Percentiles rank a stretch among this genome's conserved stretches.
Conservation (phyloP, 129 eudicot species). For the Artemisia annua region DNA sequence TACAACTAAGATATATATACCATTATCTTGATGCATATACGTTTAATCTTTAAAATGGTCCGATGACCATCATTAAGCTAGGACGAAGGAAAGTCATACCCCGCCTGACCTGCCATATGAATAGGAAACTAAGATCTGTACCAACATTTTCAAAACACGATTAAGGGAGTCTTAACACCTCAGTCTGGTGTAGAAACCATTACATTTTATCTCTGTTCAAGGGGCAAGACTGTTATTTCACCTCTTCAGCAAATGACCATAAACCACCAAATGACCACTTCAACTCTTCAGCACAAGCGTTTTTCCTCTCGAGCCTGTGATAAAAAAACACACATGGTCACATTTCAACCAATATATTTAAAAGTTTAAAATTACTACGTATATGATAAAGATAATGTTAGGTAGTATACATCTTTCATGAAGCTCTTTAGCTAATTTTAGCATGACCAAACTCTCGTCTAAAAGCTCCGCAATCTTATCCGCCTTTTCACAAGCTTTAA, state of each 20-base stretch:
- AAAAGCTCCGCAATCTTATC: background rate
- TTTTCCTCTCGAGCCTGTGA: background rate
- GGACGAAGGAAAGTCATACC: too few relatives aligned
- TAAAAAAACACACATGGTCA: background rate
- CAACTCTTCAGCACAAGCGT: constrained; percentile 12
- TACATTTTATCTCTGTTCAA: too few relatives aligned
- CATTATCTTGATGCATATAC: too few relatives aligned
- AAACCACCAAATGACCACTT: constrained; percentile 2
- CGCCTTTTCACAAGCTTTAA: background rate
- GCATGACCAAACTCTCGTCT: background rate
- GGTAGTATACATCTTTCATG: background rate
- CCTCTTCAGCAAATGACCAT: background rate
- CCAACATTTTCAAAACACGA: too few relatives aligned
- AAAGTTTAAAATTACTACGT: background rate
- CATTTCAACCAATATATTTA: background rate
- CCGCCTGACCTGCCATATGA: too few relatives aligned
- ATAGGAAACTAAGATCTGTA: too few relatives aligned
- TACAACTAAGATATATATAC: too few relatives aligned
- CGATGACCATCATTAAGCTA: too few relatives aligned
- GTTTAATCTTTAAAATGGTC: too few relatives aligned
- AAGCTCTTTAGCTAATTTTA: background rate
- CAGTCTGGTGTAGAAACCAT: too few relatives aligned
- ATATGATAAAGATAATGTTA: background rate
- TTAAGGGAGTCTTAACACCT: too few relatives aligned
- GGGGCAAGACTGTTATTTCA: too few relatives aligned